These are phyloP conservation scores for Fraxinus pennsylvanica DNA, from an alignment of 257 asterid species.

Conservation along the genomic window DNA sequence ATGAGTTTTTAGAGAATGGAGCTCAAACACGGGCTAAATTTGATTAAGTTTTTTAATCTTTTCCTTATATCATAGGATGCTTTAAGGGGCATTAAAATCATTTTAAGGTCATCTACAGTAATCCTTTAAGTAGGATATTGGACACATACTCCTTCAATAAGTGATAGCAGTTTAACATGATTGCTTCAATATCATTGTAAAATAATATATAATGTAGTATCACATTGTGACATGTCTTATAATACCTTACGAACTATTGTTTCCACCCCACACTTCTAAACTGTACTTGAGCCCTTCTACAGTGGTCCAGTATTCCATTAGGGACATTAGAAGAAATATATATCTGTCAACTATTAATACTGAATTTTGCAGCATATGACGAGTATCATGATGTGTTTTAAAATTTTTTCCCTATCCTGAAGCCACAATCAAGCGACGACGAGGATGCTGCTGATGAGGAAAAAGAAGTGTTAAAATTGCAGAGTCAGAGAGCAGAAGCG, in stretches of 20 bases:
- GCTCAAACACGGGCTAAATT: too few relatives aligned
- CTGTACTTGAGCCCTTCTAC: background rate
- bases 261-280: background rate
- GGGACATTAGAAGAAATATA: slow-evolving; percentile 2
- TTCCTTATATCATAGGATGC: background rate
- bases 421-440: slow-evolving; percentile 74
- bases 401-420: slow-evolving; percentile 25
- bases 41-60: background rate
- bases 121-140: background rate
- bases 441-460: slow-evolving; percentile 75
- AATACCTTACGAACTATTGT: background rate
- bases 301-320: slow-evolving; percentile 8
- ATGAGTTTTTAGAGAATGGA: too few relatives aligned
- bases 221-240: background rate
- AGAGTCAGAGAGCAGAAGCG: slow-evolving; percentile 50
- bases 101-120: background rate
- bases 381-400: slow-evolving; percentile 20
- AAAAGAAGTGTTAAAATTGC: slow-evolving; percentile 67
- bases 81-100: background rate
- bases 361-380: background rate
- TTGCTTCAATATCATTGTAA: background rate
- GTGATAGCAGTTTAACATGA: background rate
- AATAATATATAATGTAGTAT: background rate
- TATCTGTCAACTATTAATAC: background rate
- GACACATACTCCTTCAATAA: background rate